Evolutionary conservation across 306 rosid genomes (phyloP).

Genomic region (Vigna angularis): DNA sequence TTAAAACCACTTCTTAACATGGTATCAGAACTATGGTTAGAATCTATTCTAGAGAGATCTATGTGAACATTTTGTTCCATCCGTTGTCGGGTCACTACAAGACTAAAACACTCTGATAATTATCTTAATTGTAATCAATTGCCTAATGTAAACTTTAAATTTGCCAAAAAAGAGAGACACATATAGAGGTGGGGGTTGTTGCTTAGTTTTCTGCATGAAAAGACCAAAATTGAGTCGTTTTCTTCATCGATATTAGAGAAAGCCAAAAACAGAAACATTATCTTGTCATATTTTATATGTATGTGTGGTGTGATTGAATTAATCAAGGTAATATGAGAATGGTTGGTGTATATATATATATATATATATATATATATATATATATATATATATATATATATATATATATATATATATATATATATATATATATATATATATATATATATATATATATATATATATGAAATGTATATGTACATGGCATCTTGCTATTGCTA

Average conservation of each 20-base stretch:
- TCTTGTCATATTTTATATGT: constrained; percentile 41
- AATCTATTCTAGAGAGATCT: no score
- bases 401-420: neutral
- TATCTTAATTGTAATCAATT: no score
- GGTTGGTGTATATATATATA: constrained; percentile 7
- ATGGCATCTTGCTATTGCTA: constrained; percentile 24
- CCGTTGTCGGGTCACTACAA: no score
- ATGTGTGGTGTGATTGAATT: constrained; percentile 29
- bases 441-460: no score
- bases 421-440: neutral
- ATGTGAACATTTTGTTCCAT: no score
- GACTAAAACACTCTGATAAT: no score
- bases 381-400: neutral
- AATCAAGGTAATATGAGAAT: constrained; percentile 1
- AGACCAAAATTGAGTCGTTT: constrained; percentile 30
- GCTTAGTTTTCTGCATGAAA: constrained; percentile 29
- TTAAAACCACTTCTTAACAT: no score
- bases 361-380: neutral
- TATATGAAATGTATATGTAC: neutral
- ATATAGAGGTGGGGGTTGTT: constrained; percentile 32
- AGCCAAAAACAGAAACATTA: constrained; percentile 43
- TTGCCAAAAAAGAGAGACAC: neutral
- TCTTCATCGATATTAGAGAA: constrained; percentile 41
- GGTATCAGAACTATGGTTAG: no score
- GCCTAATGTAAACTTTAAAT: no score